Base-by-base conservation (phyloP, 108 stramenopile species). In the Cyclostephanos invisitatus region DNA sequence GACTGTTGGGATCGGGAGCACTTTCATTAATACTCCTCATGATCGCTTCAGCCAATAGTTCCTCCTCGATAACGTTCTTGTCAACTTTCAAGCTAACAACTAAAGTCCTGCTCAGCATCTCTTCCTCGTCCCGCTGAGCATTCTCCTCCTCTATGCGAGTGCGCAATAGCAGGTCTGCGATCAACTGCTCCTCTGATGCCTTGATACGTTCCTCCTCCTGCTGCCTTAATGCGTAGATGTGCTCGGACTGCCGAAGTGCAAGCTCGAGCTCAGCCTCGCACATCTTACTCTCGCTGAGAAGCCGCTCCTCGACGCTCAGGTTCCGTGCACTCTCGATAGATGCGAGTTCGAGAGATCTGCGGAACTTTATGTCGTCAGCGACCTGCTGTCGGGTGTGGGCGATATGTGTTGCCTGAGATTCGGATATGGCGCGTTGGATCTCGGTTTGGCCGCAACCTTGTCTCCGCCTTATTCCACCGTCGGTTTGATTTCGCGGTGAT, bases 371-470 rank as follows among this genome's bases (percentile, higher is more conserved):
- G 35, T 67, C 65, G 36, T 67, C 65, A 35, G 48, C 65, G 1
- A 67, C 65, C 36, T 67, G 65, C 20, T 36, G 47, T 51, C 65
- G 65, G 29, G 65, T 67, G 50, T 67, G 65, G 22, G 65, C 65
- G 18, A 51, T 51, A 50, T 67, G 65, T 12, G 65, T 12, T 12
- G 65, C 65, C 51, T 67, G 65, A 47, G 49, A 51, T 44, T 47
- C 65, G 9, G 17, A 20, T 36, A 67, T 67, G 29, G 50, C 65
- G 49, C 48, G 51, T n/a, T 35, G 65, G 3, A 54, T 54, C 20
- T 53, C 47, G 32, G 50, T 11, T 7, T 20, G 28, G 51, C n/a
- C n/a, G 32, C 37, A 36, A 29, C 25, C 18, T n/a, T 35, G 29
- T 38, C n/a, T 38, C 4, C 36, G 21, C 2, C 11, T 18, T 32